Evolutionary conservation across 1,284 basidiomycete genomes (phyloP).

Genomic region (Boletus sp.): DNA sequence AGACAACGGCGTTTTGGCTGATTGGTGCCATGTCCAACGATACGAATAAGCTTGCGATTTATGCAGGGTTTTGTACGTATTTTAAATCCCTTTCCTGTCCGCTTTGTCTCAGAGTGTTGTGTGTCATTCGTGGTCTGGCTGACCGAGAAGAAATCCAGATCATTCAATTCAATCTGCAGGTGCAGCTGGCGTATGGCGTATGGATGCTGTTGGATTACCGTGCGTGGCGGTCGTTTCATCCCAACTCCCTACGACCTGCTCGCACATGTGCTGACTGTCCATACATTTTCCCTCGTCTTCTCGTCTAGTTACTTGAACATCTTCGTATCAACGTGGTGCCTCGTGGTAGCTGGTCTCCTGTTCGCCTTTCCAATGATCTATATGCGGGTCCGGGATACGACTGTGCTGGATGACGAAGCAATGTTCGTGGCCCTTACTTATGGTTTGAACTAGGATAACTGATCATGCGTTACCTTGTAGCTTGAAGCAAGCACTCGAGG

Average conservation of each 20-base stretch:
- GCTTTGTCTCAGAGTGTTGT: too few species aligned
- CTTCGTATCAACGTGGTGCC: constrained; percentile 39
- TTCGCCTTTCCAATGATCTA: constrained; percentile 41
- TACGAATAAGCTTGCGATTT: constrained; percentile 43
- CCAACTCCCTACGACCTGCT: neutral
- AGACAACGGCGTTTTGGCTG: constrained; percentile 45
- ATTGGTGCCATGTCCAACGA: constrained; percentile 47
- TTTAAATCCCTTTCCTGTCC: neutral
- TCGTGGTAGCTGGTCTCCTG: constrained; percentile 35
- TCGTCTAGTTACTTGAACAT: constrained; percentile 25
- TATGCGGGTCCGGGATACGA: constrained; percentile 32
- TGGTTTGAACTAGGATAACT: neutral
- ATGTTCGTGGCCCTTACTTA: neutral
- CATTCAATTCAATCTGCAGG: constrained; percentile 43
- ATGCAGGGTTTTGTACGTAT: constrained; percentile 45
- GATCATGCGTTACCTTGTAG: neutral
- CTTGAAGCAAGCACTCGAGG: neutral
- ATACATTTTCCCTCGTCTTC: too few species aligned
- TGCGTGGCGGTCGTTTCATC: constrained; percentile 15
- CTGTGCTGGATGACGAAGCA: neutral
- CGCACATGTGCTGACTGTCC: too few species aligned
- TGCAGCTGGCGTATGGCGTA: constrained; percentile 43
- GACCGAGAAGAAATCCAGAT: constrained; percentile 22
- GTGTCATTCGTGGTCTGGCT: too few species aligned
- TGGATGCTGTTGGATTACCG: constrained; percentile 36